Evolutionary conservation across 495 filamentous ascomycete genomes (phyloP).

Genomic region (Penicillium taxi): DNA sequence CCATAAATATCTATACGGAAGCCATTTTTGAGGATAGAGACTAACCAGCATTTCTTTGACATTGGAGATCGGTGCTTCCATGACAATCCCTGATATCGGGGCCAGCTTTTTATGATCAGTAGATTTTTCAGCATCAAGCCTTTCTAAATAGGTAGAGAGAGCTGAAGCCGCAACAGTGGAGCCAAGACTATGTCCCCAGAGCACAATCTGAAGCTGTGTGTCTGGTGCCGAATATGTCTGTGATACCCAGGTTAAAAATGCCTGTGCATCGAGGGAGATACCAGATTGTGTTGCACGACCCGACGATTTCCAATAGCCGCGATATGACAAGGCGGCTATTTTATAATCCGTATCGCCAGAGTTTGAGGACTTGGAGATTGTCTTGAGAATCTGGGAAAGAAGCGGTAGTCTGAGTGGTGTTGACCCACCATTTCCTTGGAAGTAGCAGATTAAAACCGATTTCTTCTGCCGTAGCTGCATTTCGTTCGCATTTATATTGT

Average conservation of each 20-base stretch:
- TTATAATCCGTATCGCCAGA: slow-evolving; percentile 32
- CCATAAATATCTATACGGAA: slow-evolving; percentile 61
- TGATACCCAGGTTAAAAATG: slow-evolving; percentile 49
- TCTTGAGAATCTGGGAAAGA: slow-evolving; percentile 45
- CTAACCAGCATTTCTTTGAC: slow-evolving; percentile 64
- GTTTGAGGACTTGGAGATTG: slow-evolving; percentile 4
- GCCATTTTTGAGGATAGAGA: slow-evolving; percentile 75
- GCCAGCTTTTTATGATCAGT: slow-evolving; percentile 5
- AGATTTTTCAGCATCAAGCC: slow-evolving; percentile 11
- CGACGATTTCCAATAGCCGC: slow-evolving; percentile 71
- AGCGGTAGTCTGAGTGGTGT: slow-evolving; percentile 60
- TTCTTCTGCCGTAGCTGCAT: slow-evolving; percentile 5
- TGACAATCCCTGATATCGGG: slow-evolving; percentile 45
- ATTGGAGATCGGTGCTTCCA: slow-evolving; percentile 72
- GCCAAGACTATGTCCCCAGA: slow-evolving; percentile 83
- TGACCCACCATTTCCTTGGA: slow-evolving; percentile 37
- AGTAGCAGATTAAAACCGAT: slow-evolving; percentile 30
- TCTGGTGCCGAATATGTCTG: slow-evolving; percentile 22
- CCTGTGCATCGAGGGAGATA: slow-evolving; percentile 55
- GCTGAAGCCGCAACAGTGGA: slow-evolving; percentile 46
- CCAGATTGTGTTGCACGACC: slow-evolving; percentile 60
- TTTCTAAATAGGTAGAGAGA: slow-evolving; percentile 37
- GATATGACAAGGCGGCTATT: slow-evolving; percentile 61
- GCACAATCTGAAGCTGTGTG: slow-evolving; percentile 41
- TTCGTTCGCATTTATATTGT: not conserved